Evolutionary conservation across 1,284 basidiomycete species (phyloP).

Genomic region (Cryptococcus floricola): DNA sequence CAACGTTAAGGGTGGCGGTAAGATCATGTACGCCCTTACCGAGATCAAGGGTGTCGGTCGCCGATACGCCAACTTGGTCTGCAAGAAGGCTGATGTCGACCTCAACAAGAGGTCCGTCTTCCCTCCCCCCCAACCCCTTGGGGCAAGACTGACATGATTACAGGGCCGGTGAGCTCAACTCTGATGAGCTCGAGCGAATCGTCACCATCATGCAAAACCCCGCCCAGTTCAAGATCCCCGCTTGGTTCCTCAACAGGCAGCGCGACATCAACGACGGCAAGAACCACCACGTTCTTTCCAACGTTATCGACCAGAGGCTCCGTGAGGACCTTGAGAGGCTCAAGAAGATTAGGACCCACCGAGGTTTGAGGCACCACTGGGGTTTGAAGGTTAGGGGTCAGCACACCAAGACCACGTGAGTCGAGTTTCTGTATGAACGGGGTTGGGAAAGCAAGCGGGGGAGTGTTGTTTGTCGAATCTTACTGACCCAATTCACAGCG

Average conservation of each 20-base stretch:
- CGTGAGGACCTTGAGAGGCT: conserved; percentile 97
- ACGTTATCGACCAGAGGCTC: conserved; percentile 96
- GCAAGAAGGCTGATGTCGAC: conserved; percentile 99
- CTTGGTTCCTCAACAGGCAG: conserved; percentile 99
- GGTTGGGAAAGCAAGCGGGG: background rate
- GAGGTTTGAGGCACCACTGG: conserved; percentile 98
- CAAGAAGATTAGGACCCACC: conserved; percentile 99
- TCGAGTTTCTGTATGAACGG: too few species aligned
- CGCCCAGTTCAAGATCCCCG: conserved; percentile 97
- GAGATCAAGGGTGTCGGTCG: conserved; percentile 99
- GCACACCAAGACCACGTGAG: conserved; percentile 92
- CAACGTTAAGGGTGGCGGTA: conserved; percentile 93
- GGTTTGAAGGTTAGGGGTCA: conserved; percentile 92
- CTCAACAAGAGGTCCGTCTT: conserved; percentile 90
- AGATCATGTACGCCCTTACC: conserved; percentile 94
- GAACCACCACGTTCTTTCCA: conserved; percentile 92
- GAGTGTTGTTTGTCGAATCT: too few species aligned
- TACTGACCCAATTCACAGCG: conserved; percentile 13
- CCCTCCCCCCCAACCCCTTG: too few species aligned
- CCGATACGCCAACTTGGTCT: conserved; percentile 97
- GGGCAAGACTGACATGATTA: conserved; percentile 5
- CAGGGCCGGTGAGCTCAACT: conserved; percentile 90
- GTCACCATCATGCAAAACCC: conserved; percentile 99
- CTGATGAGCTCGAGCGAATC: conserved; percentile 95
- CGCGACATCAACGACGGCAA: conserved; percentile 98